Conservation (phyloP, 805 yeast species). For the Sungouiella thailandica region DNA sequence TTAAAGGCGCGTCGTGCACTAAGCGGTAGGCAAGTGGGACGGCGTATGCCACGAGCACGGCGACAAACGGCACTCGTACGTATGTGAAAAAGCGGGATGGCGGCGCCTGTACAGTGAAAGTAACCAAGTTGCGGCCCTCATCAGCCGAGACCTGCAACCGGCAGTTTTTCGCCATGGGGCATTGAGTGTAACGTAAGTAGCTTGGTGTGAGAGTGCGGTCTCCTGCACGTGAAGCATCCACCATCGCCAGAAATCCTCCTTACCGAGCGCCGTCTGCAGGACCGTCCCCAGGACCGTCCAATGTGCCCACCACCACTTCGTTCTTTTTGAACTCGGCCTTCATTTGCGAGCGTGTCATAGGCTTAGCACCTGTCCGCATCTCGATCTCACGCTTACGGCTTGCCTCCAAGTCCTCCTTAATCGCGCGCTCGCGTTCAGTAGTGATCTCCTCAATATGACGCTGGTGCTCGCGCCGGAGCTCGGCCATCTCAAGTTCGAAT, state of each 20-base stretch:
- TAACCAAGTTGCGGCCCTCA: constrained; percentile 12
- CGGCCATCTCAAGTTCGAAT: constrained; percentile 58
- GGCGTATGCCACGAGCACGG: constrained; percentile 6
- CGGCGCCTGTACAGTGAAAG: constrained; percentile 12
- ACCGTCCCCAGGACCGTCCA: no score
- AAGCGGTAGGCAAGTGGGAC: no score
- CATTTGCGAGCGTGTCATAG: constrained; percentile 44
- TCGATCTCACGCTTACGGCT: constrained; percentile 46
- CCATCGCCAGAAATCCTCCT: no score
- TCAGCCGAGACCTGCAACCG: constrained; percentile 20
- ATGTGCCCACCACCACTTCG: constrained; percentile 64
- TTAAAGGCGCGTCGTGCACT: background rate
- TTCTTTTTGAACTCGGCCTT: constrained; percentile 56
- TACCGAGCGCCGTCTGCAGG: no score
- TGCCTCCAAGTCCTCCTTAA: constrained; percentile 59
- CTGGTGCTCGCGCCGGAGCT: constrained; percentile 59
- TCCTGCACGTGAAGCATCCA: no score
- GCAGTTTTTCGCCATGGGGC: constrained; percentile 27
- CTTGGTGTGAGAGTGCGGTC: no score
- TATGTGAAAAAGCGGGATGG: constrained; percentile 10
- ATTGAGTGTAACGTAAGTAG: no score
- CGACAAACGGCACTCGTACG: constrained; percentile 14
- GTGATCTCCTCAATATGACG: constrained; percentile 60
- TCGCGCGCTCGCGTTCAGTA: constrained; percentile 63
- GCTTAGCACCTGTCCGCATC: constrained; percentile 39